phyloP scores from a whole-genome alignment of 2,329 filamentous ascomycete species.

The Neoscytalidium dimidiatum region DNA sequence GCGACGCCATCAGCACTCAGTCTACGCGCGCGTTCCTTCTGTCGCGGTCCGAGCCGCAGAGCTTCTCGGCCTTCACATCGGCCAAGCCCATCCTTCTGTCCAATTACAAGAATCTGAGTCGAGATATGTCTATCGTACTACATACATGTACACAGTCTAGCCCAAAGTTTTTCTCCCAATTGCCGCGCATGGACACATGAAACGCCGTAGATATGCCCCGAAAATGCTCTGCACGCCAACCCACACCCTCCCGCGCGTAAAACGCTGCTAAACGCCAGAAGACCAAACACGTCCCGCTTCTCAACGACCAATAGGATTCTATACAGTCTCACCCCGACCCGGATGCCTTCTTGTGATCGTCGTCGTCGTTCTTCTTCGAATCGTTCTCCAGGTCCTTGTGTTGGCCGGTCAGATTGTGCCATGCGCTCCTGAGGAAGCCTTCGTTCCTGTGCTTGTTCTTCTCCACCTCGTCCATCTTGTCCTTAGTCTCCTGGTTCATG shows the following conservation, averaged over 20 bases:
- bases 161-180: not conserved
- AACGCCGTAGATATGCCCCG: conserved; percentile 20
- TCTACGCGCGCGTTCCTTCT: not conserved
- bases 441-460: conserved; percentile 67
- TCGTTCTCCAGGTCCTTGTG: conserved; percentile 36
- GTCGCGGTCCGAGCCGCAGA: not conserved
- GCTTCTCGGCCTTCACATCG: not conserved
- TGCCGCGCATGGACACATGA: conserved; percentile 1
- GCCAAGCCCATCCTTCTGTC: not conserved
- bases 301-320: conserved; percentile 4
- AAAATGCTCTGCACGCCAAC: conserved; percentile 15
- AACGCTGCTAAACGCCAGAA: conserved; percentile 20
- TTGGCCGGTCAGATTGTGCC: conserved; percentile 88
- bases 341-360: conserved; percentile 34
- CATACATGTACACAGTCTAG: conserved; percentile 13
- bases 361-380: conserved; percentile 35
- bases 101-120: not conserved
- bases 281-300: conserved; percentile 10
- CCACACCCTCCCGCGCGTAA: conserved; percentile 10
- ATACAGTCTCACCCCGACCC: conserved; percentile 31
- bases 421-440: conserved; percentile 88
- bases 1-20: not conserved
- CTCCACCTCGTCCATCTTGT: conserved; percentile 27
- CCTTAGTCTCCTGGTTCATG: conserved; percentile 39
- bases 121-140: conserved; percentile 18